phyloP scores from a whole-genome alignment of 257 asterid species.

The Eustoma russellianum region DNA sequence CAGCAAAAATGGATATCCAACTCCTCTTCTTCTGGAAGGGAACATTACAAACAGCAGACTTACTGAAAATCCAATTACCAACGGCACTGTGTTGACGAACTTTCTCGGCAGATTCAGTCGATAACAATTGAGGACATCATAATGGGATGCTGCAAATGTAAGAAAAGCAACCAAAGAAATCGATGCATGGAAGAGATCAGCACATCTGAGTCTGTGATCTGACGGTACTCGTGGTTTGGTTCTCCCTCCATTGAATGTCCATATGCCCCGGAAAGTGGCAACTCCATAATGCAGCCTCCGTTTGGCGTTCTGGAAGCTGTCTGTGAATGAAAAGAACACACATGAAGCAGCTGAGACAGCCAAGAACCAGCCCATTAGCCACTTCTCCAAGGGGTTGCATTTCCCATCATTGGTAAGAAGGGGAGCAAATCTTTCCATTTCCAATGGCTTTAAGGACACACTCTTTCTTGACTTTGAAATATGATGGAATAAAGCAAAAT shows the following conservation, averaged over 20 bases:
- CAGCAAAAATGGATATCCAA: conserved; percentile 54
- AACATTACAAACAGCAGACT: conserved; percentile 49
- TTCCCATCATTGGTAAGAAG: no score
- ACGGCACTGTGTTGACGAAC: conserved; percentile 26
- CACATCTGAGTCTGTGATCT: conserved; percentile 41
- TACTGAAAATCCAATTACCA: conserved; percentile 35
- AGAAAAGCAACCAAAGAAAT: conserved; percentile 45
- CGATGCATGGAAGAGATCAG: conserved; percentile 34
- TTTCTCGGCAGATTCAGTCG: conserved; percentile 30
- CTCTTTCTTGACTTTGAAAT: no score
- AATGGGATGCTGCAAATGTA: conserved; percentile 39
- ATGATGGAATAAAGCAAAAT: no score
- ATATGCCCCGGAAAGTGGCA: conserved; percentile 41
- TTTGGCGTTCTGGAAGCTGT: conserved; percentile 35
- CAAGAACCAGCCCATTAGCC: conserved; percentile 32
- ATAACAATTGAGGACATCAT: conserved; percentile 46
- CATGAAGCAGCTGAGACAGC: conserved; percentile 33
- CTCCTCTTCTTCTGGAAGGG: conserved; percentile 56
- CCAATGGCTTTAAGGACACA: no score
- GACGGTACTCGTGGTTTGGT: conserved; percentile 21
- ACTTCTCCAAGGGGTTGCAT: conserved; percentile 35
- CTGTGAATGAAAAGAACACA: conserved; percentile 45
- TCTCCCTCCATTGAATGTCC: conserved; percentile 45
- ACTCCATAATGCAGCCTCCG: conserved; percentile 53
- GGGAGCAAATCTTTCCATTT: no score